Conservation (phyloP, 352 stramenopile genomes). For the Phytopythium oedochilum region DNA sequence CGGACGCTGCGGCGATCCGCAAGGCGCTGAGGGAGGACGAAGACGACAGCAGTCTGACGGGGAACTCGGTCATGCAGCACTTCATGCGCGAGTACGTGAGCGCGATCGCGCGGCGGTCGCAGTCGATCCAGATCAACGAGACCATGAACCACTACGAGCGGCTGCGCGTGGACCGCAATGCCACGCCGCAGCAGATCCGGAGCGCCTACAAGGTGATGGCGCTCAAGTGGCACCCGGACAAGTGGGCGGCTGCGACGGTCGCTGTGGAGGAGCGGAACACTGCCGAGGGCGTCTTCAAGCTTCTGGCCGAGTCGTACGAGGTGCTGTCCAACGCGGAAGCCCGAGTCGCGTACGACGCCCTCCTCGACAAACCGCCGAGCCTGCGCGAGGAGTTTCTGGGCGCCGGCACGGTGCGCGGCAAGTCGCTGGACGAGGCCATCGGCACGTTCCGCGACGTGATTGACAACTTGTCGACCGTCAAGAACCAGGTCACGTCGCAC, state of each 20-base stretch:
- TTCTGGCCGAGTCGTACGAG: constrained; percentile 80
- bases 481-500: constrained; percentile 44
- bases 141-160: constrained; percentile 71
- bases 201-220: constrained; percentile 46
- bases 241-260: constrained; percentile 35
- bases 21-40: constrained; percentile 45
- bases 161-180: constrained; percentile 30
- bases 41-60: constrained; percentile 43
- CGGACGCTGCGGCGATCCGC: constrained; percentile 36
- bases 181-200: constrained; percentile 37
- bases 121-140: constrained; percentile 52
- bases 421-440: constrained; percentile 78
- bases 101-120: constrained; percentile 41
- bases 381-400: constrained; percentile 67
- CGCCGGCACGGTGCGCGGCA: constrained; percentile 63
- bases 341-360: constrained; percentile 47
- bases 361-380: constrained; percentile 44
- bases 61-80: constrained; percentile 53
- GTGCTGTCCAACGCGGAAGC: constrained; percentile 60
- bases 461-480: constrained; percentile 35
- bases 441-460: constrained; percentile 71
- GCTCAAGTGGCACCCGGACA: constrained; percentile 64
- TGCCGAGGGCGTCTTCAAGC: constrained; percentile 75
- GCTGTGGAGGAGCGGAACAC: constrained; percentile 49
- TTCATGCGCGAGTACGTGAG: constrained; percentile 57